Evolutionary conservation across 768 basidiomycete species (phyloP).

Genomic region (Boletus patriciae): DNA sequence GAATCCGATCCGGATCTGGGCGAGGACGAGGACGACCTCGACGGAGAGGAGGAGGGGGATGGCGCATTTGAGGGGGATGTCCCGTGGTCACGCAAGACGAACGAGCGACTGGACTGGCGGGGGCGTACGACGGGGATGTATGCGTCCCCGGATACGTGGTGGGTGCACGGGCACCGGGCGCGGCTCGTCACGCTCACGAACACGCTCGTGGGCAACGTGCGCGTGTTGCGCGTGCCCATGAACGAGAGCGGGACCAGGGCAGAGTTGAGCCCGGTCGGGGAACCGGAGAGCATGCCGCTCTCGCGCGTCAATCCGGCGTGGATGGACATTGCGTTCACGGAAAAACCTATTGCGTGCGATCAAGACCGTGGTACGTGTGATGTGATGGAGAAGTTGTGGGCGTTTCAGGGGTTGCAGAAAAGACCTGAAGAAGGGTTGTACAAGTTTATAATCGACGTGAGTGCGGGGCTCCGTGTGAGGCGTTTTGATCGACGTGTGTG

Average conservation of each 20-base stretch:
- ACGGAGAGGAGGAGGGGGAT: constrained; percentile 3
- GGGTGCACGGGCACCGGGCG: constrained; percentile 52
- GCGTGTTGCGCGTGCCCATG: constrained; percentile 38
- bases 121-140: constrained; percentile 71
- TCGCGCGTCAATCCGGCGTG: constrained; percentile 48
- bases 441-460: constrained; percentile 61
- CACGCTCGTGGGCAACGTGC: constrained; percentile 38
- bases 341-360: constrained; percentile 44
- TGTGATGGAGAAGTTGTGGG: constrained; percentile 45
- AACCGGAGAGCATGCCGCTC: too few species aligned
- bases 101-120: constrained; percentile 68
- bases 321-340: constrained; percentile 62
- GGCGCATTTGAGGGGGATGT: constrained; percentile 46
- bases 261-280: constrained; percentile 16
- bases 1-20: constrained; percentile 28
- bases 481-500: neutral
- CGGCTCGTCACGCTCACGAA: constrained; percentile 47
- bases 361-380: constrained; percentile 35
- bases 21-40: constrained; percentile 9
- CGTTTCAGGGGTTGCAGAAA: constrained; percentile 47
- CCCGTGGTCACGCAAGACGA: constrained; percentile 60
- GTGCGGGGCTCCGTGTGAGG: constrained; percentile 10
- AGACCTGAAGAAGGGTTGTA: constrained; percentile 52
- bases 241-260: neutral
- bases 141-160: constrained; percentile 40